Evolutionary conservation across 805 yeast genomes (phyloP).

Genomic region (Saccharomycopsis olivae): DNA sequence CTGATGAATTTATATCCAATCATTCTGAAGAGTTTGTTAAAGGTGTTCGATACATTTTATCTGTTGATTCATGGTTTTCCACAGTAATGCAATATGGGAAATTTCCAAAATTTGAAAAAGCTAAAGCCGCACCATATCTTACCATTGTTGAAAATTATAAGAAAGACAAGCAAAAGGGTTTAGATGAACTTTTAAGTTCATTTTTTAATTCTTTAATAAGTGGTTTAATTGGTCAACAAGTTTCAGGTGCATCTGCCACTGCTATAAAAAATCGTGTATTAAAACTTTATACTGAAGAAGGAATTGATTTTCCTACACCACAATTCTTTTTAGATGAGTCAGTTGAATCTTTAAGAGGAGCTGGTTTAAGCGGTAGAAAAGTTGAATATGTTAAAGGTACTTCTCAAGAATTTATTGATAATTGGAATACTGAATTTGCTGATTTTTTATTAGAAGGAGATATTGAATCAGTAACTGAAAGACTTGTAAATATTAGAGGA

Average conservation of each 20-base stretch:
- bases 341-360: conserved; percentile 41
- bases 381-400: conserved; percentile 49
- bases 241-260: conserved; percentile 71
- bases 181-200: conserved; percentile 19
- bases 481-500: conserved; percentile 50
- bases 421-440: conserved; percentile 23
- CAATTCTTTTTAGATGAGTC: conserved; percentile 30
- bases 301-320: conserved; percentile 40
- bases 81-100: conserved; percentile 21
- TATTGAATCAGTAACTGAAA: conserved; percentile 37
- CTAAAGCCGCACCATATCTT: background rate
- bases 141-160: conserved; percentile 6
- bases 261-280: conserved; percentile 45
- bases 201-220: conserved; percentile 34
- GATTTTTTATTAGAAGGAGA: conserved; percentile 29
- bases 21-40: conserved; percentile 22
- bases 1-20: background rate
- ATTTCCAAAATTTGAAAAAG: conserved; percentile 23
- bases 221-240: conserved; percentile 60
- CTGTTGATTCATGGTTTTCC: conserved; percentile 29
- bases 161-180: conserved; percentile 7
- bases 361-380: conserved; percentile 65
- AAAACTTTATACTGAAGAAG: conserved; percentile 24
- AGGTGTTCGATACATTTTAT: conserved; percentile 27
- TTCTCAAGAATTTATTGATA: conserved; percentile 37